Base-by-base conservation (phyloP, 2,329 filamentous ascomycete genomes). In the Lasiodiplodia citricola region DNA sequence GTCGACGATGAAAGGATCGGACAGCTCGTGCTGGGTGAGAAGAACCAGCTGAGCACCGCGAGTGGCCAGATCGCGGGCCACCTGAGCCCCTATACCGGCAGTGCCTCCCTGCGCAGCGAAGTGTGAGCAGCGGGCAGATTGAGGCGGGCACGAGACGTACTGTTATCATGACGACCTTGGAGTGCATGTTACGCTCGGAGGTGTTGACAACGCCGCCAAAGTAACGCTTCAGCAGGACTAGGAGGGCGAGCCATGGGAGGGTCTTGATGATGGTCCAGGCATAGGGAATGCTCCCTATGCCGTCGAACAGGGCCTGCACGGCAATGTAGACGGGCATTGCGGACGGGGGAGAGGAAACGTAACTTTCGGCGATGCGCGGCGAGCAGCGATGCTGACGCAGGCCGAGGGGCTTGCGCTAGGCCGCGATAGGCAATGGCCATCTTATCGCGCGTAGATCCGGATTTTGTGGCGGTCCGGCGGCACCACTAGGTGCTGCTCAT, bases 21-120 rank as follows among this genome's bases (percentile, higher is more conserved):
- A 89, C 14, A 93, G 88, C 35, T 92, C 85, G 74, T 94, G 88
- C 71, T 92, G 92, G 6, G 95, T 97, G 63, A 99, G 88, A 54
- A 99, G 90, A 69, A 98, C 87, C 71, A 99, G 85, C 83, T 99
- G 96, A 57, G 95, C 94, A 72, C 96, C 96, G 72, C 94, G 89
- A 21, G 83, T 78, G 67, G 95, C 95, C 66, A 99, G 87, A 69
- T 91, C 88, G 72, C 88, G 85, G 5, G 91, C 92, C 54, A 93
- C 88, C 68, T 88, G 86, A 69, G 93, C 92, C 62, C 96, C 96
- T 77, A 99, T 92, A 16, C 96, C 96, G 56, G 94, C 95, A 65
- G 96, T 99, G 35, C 95, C 96, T 73, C 96, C 91, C 89, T 91
- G 60, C 18, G 18, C 4, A 35, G 1, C 52, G 31, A 16, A 2